Percentiles rank a stretch among this genome's conserved stretches.
These are phyloP conservation scores for Fonsecaea erecta DNA, from an alignment of 2,329 filamentous ascomycete species.

Conservation along the genomic window DNA sequence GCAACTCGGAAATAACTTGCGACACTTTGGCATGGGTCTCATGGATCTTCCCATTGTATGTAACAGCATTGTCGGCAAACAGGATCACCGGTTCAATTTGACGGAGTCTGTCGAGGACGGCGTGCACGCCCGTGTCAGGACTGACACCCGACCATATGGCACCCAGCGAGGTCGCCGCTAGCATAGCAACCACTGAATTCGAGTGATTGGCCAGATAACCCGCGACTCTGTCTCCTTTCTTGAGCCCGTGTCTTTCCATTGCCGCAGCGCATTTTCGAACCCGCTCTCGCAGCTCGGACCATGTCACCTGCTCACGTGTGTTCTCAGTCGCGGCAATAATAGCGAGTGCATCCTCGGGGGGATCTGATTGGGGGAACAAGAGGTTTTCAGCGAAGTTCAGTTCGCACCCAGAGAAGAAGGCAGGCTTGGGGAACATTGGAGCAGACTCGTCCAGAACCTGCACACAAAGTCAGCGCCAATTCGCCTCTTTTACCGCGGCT, in stretches of 20 bases:
- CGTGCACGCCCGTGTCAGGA: conserved; percentile 88
- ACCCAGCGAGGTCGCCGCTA: conserved; percentile 79
- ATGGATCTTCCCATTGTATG: conserved; percentile 92
- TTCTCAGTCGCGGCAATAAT: conserved; percentile 83
- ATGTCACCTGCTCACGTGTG: conserved; percentile 68
- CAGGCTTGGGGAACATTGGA: conserved; percentile 81
- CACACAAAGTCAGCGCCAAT: conserved; percentile 14
- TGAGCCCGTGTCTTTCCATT: conserved; percentile 69
- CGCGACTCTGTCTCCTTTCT: conserved; percentile 65
- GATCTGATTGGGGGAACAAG: conserved; percentile 71
- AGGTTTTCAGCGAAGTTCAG: conserved; percentile 97
- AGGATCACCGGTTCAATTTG: conserved; percentile 84
- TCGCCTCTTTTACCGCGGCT: neutral
- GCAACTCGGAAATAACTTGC: conserved; percentile 73
- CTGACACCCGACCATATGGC: conserved; percentile 93
- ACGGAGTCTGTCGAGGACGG: conserved; percentile 81
- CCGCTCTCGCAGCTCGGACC: conserved; percentile 77
- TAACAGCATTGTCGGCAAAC: conserved; percentile 83
- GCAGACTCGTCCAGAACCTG: conserved; percentile 72
- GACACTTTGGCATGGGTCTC: conserved; percentile 76
- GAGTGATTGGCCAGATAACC: conserved; percentile 88
- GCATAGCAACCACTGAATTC: conserved; percentile 84
- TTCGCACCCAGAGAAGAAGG: conserved; percentile 78
- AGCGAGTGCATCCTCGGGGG: conserved; percentile 65
- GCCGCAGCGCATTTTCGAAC: conserved; percentile 75